These are phyloP conservation scores for Nothophaeocryptopus gaeumannii DNA, from an alignment of 2,329 filamentous ascomycete species.

Conservation along the genomic window DNA sequence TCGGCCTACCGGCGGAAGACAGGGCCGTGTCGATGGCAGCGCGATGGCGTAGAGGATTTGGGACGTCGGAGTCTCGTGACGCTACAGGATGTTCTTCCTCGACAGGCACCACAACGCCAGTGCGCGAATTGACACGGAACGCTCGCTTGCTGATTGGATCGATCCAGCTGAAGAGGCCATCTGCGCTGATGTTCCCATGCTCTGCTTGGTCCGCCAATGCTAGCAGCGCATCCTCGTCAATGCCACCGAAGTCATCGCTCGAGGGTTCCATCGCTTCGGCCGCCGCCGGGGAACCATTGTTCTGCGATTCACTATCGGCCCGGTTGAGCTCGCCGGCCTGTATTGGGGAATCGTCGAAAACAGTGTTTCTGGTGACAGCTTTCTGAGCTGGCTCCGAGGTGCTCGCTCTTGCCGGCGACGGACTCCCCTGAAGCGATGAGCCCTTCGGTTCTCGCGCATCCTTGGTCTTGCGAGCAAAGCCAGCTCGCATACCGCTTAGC, in stretches of 20 bases:
- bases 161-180: constrained; percentile 54
- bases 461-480: too few relatives aligned
- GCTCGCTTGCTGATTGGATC: constrained; percentile 58
- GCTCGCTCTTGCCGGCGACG: too few relatives aligned
- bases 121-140: constrained; percentile 54
- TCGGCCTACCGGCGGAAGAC: constrained; percentile 28
- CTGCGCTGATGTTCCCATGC: constrained; percentile 9
- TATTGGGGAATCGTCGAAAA: too few relatives aligned
- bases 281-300: background rate
- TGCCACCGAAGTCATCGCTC: constrained; percentile 31
- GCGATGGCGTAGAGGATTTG: constrained; percentile 7
- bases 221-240: constrained; percentile 25
- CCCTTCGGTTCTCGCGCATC: too few relatives aligned
- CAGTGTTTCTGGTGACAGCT: too few relatives aligned
- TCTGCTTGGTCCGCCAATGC: constrained; percentile 9
- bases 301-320: too few relatives aligned
- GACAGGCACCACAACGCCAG: constrained; percentile 44
- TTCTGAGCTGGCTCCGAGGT: too few relatives aligned
- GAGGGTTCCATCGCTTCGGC: background rate
- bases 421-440: too few relatives aligned
- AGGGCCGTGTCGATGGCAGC: constrained; percentile 28
- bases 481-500: too few relatives aligned
- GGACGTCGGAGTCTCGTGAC: too few relatives aligned
- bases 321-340: too few relatives aligned
- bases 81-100: background rate